Evolutionary conservation across 2,329 filamentous ascomycete genomes (phyloP), one percentile per base, ranked within the genome.

Genomic region (Torrubiellomyces zombiae): DNA sequence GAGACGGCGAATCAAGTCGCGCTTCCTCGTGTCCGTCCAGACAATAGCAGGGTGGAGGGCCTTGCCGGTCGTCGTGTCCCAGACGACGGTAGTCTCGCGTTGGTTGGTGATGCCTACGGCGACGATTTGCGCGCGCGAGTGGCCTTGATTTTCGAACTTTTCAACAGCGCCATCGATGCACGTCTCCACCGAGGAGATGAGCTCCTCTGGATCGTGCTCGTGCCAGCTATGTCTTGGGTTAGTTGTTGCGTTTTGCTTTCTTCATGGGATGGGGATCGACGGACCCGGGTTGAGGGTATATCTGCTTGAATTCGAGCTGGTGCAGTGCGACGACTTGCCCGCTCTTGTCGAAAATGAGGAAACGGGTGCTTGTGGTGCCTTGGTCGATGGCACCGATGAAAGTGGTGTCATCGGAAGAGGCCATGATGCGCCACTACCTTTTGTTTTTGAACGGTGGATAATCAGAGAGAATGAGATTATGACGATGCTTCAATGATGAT

Each of bases 61-160:
- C 45, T 83, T 67, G 24, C 80, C 80, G 0, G 76, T 83, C 36
- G 70, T 66, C 44, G 60, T 68, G 46, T 86, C 77, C 79, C 79
- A 86, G 27, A 80, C 70, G 2, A 86, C 59, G 3, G 75, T 79
- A 6, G 80, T 86, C 51, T 89, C 80, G 44, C 80, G 66, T 55
- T 89, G 80, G 49, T 81, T 85, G 36, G 80, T 83, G 45, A 89
- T 77, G 25, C 80, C 80, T 33, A 86, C 62, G 7, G 76, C 67
- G 45, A 67, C 73, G 45, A 89, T 80, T 40, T 79, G 70, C 26
- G 62, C 56, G 34, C 63, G 60, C 21, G 63, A 63, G 50, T 82
- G 67, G 22, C 79, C 79, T 32, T 69, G 56, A 12, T 66, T 62
- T 28, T 75, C 54, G 48, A 86, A 86, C 6, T 65, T 54, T 36